Conservation (phyloP, 1,284 basidiomycete species). For the Trametes sp. region DNA sequence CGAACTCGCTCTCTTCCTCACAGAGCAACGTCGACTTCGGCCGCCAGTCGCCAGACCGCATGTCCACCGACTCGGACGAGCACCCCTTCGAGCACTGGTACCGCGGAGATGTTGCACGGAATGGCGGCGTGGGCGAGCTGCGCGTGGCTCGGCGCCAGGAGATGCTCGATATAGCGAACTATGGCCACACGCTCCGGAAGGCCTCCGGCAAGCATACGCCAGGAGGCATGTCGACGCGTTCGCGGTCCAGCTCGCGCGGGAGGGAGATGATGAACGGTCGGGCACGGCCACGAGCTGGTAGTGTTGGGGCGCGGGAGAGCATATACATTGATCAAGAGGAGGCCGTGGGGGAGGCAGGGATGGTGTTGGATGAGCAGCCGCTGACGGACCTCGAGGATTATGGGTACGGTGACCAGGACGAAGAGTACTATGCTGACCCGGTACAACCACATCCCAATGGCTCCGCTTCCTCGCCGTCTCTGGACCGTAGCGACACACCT, state of each 20-base stretch:
- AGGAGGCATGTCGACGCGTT: constrained; percentile 33
- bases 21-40: constrained; percentile 34
- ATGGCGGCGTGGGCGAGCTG: constrained; percentile 81
- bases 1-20: constrained; percentile 33
- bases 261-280: constrained; percentile 26
- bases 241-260: constrained; percentile 40
- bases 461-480: constrained; percentile 34
- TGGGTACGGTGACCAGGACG: constrained; percentile 37
- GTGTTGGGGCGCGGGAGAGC: constrained; percentile 64
- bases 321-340: constrained; percentile 70
- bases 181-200: constrained; percentile 59
- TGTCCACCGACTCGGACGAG: constrained; percentile 78
- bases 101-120: constrained; percentile 78
- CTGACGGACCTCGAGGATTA: constrained; percentile 63
- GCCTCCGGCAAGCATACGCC: constrained; percentile 31
- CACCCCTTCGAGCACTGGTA: constrained; percentile 86
- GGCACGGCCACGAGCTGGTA: constrained; percentile 58
- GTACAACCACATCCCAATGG: constrained; percentile 37
- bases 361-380: constrained; percentile 75
- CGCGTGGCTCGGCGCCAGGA: constrained; percentile 73
- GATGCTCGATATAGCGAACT: constrained; percentile 85
- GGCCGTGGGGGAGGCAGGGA: constrained; percentile 49
- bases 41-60: constrained; percentile 44
- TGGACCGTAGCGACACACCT: constrained; percentile 32
- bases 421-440: constrained; percentile 36